These are phyloP conservation scores for Pythium folliculosum DNA, from an alignment of 352 stramenopile species.

Conservation along the genomic window DNA sequence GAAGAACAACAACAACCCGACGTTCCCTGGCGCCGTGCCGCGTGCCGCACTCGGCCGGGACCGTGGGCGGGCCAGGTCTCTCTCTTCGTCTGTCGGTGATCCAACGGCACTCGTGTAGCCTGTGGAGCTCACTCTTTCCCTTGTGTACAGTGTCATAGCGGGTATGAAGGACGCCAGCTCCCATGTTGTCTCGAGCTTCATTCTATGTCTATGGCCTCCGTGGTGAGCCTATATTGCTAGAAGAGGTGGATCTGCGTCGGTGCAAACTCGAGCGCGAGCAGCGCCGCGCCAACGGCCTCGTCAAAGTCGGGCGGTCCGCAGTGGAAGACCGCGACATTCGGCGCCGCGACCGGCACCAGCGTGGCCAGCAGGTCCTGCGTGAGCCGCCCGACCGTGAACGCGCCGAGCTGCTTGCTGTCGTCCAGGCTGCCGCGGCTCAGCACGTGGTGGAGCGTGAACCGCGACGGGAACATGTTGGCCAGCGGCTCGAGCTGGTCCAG, in stretches of 20 bases:
- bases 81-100: no score
- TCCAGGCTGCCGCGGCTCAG: slow-evolving; percentile 46
- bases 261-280: slow-evolving; percentile 51
- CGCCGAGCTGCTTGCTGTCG: slow-evolving; percentile 50
- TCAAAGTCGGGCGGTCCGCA: slow-evolving; percentile 79
- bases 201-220: no score
- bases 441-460: slow-evolving; percentile 70
- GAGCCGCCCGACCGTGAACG: slow-evolving; percentile 55
- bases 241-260: slow-evolving; percentile 69
- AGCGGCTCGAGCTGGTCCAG: slow-evolving; percentile 74
- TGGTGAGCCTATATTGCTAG: slow-evolving; percentile 35
- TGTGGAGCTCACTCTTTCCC: no score
- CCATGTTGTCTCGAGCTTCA: no score
- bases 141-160: no score
- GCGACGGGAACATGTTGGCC: slow-evolving; percentile 72
- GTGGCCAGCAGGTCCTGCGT: slow-evolving; percentile 43
- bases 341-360: slow-evolving; percentile 41
- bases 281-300: slow-evolving; percentile 44
- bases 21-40: no score
- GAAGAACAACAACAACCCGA: no score
- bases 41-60: no score
- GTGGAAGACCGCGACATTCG: slow-evolving; percentile 62
- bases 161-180: no score
- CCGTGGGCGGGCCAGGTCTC: no score
- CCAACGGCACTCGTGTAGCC: no score